phyloP scores from a whole-genome alignment of 2,329 filamentous ascomycete species.

The Cercospora citrullina region DNA sequence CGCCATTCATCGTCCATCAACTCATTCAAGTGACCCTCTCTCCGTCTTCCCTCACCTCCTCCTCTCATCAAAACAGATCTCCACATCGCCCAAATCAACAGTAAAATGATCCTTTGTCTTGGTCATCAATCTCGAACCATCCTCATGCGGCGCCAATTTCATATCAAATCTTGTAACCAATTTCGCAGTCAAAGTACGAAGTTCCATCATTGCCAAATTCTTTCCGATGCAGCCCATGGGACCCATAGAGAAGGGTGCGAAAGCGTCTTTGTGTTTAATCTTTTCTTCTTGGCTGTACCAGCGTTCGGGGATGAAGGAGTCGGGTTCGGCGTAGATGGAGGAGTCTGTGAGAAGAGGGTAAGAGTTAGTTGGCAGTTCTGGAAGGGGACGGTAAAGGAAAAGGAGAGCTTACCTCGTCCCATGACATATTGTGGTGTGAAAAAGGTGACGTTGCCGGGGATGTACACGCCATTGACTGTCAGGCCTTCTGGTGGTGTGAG shows the following conservation, averaged over 20 bases:
- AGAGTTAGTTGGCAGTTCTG: not conserved
- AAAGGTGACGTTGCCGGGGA: slow-evolving; percentile 37
- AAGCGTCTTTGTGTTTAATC: slow-evolving; percentile 41
- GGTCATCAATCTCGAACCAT: slow-evolving; percentile 37
- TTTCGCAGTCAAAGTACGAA: slow-evolving; percentile 39
- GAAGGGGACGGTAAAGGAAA: not conserved
- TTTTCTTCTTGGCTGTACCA: slow-evolving; percentile 41
- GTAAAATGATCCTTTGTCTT: slow-evolving; percentile 44
- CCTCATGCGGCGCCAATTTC: slow-evolving; percentile 41
- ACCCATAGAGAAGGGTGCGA: slow-evolving; percentile 42
- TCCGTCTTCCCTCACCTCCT: not conserved
- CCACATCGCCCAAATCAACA: slow-evolving; percentile 32
- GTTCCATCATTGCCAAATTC: slow-evolving; percentile 41
- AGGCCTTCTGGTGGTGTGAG: slow-evolving; percentile 44
- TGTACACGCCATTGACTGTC: slow-evolving; percentile 41
- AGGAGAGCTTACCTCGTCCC: slow-evolving; percentile 29
- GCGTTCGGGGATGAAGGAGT: slow-evolving; percentile 41
- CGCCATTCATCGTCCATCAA: not conserved
- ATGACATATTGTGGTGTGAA: slow-evolving; percentile 34
- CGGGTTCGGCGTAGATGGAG: slow-evolving; percentile 34
- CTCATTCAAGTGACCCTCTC: not conserved
- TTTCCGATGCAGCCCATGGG: slow-evolving; percentile 43
- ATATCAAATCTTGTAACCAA: slow-evolving; percentile 42
- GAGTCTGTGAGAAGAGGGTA: slow-evolving; percentile 20
- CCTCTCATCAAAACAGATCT: slow-evolving; percentile 29